Conservation (phyloP, 2,329 filamentous ascomycete genomes). For the Penicillium capsulatum region DNA sequence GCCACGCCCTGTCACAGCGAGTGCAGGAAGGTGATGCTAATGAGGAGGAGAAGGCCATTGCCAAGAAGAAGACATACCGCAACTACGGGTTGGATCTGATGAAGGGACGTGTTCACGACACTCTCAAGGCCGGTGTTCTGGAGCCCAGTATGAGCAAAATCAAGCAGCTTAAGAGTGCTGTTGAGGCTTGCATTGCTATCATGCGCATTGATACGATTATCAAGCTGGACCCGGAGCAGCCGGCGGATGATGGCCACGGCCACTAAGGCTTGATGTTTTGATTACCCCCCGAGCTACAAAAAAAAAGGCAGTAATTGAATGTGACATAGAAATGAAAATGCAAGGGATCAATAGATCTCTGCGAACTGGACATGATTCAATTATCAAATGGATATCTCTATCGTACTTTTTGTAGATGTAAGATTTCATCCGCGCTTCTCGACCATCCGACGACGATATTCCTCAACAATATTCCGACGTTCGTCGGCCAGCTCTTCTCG, state of each 20-base stretch:
- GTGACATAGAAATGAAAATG: slow-evolving; percentile 25
- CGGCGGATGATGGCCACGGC: slow-evolving; percentile 77
- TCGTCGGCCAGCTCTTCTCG: slow-evolving; percentile 69
- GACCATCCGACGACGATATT: slow-evolving; percentile 68
- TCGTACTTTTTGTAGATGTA: slow-evolving; percentile 4
- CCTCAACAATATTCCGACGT: slow-evolving; percentile 66
- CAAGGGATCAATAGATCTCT: slow-evolving; percentile 14
- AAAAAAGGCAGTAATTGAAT: slow-evolving; percentile 35
- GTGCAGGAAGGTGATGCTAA: slow-evolving; percentile 72
- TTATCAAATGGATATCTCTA: slow-evolving; percentile 9
- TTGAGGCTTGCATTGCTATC: slow-evolving; percentile 97
- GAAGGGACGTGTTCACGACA: slow-evolving; percentile 86
- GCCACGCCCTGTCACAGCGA: slow-evolving; percentile 90
- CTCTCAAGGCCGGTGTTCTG: slow-evolving; percentile 89
- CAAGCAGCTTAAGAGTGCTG: slow-evolving; percentile 94
- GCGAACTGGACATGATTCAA: slow-evolving; percentile 20
- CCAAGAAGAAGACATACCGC: slow-evolving; percentile 94
- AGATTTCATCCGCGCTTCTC: slow-evolving; percentile 39
- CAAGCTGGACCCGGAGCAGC: slow-evolving; percentile 89
- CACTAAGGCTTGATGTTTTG: slow-evolving; percentile 53
- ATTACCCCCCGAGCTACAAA: slow-evolving; percentile 13
- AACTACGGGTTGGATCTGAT: slow-evolving; percentile 93
- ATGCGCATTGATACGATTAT: slow-evolving; percentile 99
- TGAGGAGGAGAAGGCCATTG: slow-evolving; percentile 82
- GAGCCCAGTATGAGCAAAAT: slow-evolving; percentile 99